Percentiles rank a stretch among this genome's conserved stretches.
Evolutionary conservation across 768 basidiomycete genomes (phyloP).

Genomic region (Lactarius sanguifluus): DNA sequence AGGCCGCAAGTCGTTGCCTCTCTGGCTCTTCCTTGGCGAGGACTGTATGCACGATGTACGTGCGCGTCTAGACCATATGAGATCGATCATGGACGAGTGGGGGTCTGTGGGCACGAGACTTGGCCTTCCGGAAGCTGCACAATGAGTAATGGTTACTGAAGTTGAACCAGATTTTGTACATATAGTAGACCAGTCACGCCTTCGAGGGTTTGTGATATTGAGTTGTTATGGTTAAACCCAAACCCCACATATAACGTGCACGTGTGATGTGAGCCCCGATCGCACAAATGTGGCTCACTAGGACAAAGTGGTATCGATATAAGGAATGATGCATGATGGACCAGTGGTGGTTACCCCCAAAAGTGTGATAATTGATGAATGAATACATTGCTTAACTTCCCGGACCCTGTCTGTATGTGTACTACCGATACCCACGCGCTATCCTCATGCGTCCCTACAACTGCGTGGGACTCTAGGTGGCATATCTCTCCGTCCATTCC

Average conservation of each 20-base stretch:
- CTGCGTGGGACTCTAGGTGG: conserved; percentile 38
- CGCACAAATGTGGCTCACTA: background rate
- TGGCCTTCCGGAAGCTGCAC: background rate
- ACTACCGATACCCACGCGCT: conserved; percentile 2
- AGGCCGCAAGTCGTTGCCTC: conserved; percentile 28
- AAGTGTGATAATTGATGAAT: conserved; percentile 18
- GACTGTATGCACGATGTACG: conserved; percentile 32
- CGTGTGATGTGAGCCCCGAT: background rate
- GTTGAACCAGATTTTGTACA: background rate
- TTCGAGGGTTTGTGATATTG: too few relatives aligned
- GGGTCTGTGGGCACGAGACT: conserved; percentile 1
- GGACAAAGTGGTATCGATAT: background rate
- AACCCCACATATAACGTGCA: background rate
- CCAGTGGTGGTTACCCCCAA: background rate
- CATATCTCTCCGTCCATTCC: conserved; percentile 95
- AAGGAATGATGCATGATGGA: background rate
- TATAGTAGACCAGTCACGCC: background rate
- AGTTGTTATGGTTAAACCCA: background rate
- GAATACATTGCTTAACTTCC: conserved; percentile 23
- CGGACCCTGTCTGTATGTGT: conserved; percentile 13
- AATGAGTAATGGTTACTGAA: background rate
- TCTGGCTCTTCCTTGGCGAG: conserved; percentile 33
- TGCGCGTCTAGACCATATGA: conserved; percentile 5
- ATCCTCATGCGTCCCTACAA: conserved; percentile 2
- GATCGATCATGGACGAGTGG: background rate